Evolutionary conservation across 2,329 filamentous ascomycete genomes (phyloP), one percentile per base, ranked within the genome.

Genomic region (Curvularia verruculosa): DNA sequence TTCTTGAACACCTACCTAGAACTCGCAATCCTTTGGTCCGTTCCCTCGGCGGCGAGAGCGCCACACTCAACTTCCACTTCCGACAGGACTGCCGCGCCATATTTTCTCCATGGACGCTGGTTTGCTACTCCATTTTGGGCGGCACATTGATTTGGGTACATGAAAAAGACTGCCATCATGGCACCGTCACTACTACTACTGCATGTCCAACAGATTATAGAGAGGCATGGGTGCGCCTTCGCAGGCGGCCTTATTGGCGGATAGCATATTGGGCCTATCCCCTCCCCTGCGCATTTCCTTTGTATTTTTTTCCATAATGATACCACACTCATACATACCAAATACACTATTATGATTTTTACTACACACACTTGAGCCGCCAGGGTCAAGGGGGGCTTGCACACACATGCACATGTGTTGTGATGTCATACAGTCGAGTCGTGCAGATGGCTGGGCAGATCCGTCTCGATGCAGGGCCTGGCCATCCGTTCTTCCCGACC

Each of bases 321-420:
- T 73, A 74, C 68, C 71, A 74, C 60, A 59, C 56, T 66, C 60
- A 65, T 41, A 41, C 39, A 60, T 21, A 28, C 45, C 36, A 56
- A 67, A 63, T 60, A 60, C 65, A 66, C 48, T 44, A 34, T 31
- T 40, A 51, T 49, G 43, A 51, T 44, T 29, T 12, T 49, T 31
- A 46, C 18, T 31, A 46, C 18, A 15, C 18, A 36, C 18, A 21
- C 18, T 19, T 51, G 21, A 24, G 37, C 19, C 19, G 18, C 23
- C 19, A 12, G 26, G 49, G 19, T 29, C 19, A 39, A 34, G 21
- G 19, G 19, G 29, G 49, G n/a, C n/a, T 26, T 15, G 21, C 19
- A 13, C 15, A 7, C 15, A 36, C 7, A 36, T 12, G 7, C 26
- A 29, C 54, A 61, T 37, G 57, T 56, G 60, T 43, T 56, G 51